These are phyloP conservation scores for Leishmania gerbilli DNA, from an alignment of 208 protist species.

Conservation along the genomic window DNA sequence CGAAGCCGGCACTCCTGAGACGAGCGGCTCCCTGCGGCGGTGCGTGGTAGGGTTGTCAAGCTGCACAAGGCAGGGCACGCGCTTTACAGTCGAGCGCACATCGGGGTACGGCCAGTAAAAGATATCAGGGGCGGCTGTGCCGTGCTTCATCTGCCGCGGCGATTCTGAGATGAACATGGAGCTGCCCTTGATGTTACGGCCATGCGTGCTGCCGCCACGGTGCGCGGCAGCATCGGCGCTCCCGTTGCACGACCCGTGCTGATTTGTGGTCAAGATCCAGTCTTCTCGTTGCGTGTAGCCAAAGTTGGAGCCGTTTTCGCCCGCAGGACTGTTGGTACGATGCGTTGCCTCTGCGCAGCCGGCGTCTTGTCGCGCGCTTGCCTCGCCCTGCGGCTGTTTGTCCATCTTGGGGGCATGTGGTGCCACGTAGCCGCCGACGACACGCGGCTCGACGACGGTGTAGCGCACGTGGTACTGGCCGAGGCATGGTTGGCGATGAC, in stretches of 20 bases:
- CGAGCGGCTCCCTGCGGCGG: conserved; percentile 47
- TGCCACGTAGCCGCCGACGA: conserved; percentile 65
- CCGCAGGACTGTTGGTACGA: background rate
- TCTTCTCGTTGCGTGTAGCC: conserved; percentile 18
- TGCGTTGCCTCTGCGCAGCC: background rate
- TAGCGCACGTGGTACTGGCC: conserved; percentile 77
- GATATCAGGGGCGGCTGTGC: conserved; percentile 61
- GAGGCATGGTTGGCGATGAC: conserved; percentile 57
- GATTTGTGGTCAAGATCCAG: background rate
- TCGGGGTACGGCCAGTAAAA: conserved; percentile 81
- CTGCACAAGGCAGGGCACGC: conserved; percentile 39
- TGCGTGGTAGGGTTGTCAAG: conserved; percentile 41
- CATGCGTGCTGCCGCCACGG: conserved; percentile 10
- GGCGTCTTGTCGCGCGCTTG: background rate
- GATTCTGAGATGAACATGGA: conserved; percentile 71
- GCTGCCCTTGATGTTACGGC: conserved; percentile 57
- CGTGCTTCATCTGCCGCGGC: conserved; percentile 29
- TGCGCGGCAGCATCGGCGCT: background rate
- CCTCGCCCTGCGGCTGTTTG: background rate
- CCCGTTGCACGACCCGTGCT: conserved; percentile 4
- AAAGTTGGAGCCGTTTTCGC: background rate
- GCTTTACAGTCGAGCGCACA: conserved; percentile 65
- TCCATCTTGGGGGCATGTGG: conserved; percentile 13
- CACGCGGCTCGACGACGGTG: conserved; percentile 59
- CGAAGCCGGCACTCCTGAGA: conserved; percentile 48